Conservation (phyloP, 1,284 basidiomycete species). For the Athelia sp. region DNA sequence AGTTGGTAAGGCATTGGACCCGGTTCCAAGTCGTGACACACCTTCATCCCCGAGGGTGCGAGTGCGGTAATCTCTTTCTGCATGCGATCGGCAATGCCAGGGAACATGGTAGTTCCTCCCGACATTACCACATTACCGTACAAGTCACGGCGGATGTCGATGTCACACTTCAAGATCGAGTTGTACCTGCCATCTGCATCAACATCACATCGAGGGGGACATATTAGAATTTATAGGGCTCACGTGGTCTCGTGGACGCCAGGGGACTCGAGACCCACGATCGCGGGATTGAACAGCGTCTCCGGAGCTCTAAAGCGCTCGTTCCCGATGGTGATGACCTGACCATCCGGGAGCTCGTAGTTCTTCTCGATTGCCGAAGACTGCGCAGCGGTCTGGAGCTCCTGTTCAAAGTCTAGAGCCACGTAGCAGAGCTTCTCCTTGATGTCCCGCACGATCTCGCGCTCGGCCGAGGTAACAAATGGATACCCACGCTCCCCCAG, state of each 20-base stretch:
- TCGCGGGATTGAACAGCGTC: conserved; percentile 94
- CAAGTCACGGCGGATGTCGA: conserved; percentile 83
- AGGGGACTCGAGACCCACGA: conserved; percentile 89
- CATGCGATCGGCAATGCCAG: conserved; percentile 96
- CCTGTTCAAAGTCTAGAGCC: conserved; percentile 83
- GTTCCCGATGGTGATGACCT: conserved; percentile 95
- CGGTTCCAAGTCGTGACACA: conserved; percentile 34
- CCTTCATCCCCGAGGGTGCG: conserved; percentile 85
- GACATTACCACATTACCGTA: conserved; percentile 95
- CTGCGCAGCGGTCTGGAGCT: conserved; percentile 77
- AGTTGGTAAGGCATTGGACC: neutral
- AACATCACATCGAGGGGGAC: neutral
- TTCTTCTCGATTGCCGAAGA: conserved; percentile 79
- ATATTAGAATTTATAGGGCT: conserved; percentile 21
- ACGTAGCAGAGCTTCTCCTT: conserved; percentile 90
- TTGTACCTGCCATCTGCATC: conserved; percentile 61
- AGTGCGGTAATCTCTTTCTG: conserved; percentile 94
- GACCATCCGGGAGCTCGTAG: conserved; percentile 95
- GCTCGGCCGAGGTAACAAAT: conserved; percentile 81
- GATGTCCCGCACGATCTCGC: conserved; percentile 83
- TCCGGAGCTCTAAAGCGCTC: conserved; percentile 98
- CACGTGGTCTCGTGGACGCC: conserved; percentile 97
- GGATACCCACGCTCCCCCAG: conserved; percentile 92
- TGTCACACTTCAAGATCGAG: conserved; percentile 79
- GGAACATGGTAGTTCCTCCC: conserved; percentile 97